Percentiles rank a stretch among this genome's conserved stretches.
Evolutionary conservation across 192 early-diverging fungal genomes (phyloP).

Genomic region (Linderina pennispora): DNA sequence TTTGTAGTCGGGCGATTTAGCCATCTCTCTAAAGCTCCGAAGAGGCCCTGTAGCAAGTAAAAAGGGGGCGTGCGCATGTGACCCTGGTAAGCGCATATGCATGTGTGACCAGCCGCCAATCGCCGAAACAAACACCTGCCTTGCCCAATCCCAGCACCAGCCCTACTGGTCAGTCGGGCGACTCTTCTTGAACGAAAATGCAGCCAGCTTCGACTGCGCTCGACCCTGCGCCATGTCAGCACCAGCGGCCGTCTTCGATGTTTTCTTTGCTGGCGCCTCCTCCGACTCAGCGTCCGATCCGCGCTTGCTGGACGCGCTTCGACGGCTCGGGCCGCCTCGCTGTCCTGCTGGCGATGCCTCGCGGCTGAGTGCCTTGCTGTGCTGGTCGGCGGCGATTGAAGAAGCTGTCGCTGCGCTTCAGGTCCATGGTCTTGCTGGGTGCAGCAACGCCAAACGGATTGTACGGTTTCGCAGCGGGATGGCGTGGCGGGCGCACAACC

Average conservation of each 20-base stretch:
- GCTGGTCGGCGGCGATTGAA: conserved; percentile 26
- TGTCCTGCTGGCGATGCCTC: conserved; percentile 1
- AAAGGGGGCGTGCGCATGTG: no score
- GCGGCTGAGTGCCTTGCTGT: conserved; percentile 6
- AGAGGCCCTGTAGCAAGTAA: no score
- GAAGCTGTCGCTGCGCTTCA: conserved; percentile 43
- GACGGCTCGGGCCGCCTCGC: no score
- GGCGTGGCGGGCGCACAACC: conserved; percentile 12
- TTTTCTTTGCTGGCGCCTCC: conserved; percentile 16
- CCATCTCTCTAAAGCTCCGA: no score
- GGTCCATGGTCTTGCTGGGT: conserved; percentile 31
- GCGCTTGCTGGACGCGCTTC: conserved; percentile 6
- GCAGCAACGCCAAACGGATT: conserved; percentile 37
- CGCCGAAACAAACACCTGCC: no score
- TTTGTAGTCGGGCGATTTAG: no score
- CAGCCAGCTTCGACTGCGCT: conserved; percentile 9
- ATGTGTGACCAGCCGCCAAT: no score
- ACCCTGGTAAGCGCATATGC: no score
- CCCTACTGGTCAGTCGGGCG: background rate
- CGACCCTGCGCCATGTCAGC: background rate
- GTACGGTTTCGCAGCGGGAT: conserved; percentile 36
- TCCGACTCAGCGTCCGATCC: background rate
- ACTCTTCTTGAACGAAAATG: conserved; percentile 19
- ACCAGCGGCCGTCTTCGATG: conserved; percentile 5
- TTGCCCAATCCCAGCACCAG: no score